phyloP scores from a whole-genome alignment of 2,329 filamentous ascomycete species.

The Xenoacremonium recifei region DNA sequence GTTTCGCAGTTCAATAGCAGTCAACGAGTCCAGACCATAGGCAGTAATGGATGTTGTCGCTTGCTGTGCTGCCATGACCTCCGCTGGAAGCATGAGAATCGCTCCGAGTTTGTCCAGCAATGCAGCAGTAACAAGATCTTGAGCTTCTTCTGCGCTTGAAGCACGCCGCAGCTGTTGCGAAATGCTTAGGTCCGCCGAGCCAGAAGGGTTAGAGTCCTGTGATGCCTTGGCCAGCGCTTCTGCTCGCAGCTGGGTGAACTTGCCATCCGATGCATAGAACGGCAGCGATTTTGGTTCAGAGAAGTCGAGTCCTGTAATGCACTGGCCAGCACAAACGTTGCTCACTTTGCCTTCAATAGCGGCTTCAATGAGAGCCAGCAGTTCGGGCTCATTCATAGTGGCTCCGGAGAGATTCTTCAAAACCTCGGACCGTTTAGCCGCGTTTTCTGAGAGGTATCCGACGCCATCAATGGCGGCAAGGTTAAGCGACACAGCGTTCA shows the following conservation, averaged over 20 bases:
- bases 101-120: conserved; percentile 32
- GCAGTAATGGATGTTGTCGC: too few relatives aligned
- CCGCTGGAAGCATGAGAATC: conserved; percentile 22
- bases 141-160: conserved; percentile 17
- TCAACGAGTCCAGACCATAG: conserved; percentile 44
- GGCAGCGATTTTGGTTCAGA: conserved; percentile 41
- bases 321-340: conserved; percentile 45
- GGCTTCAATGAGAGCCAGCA: conserved; percentile 51
- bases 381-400: conserved; percentile 52
- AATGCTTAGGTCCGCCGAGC: conserved; percentile 15
- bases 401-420: conserved; percentile 48
- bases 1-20: conserved; percentile 50
- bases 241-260: conserved; percentile 49
- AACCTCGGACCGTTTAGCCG: conserved; percentile 39
- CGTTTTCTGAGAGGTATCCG: conserved; percentile 50
- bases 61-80: conserved; percentile 22
- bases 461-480: conserved; percentile 48
- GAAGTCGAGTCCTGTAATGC: conserved; percentile 54
- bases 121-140: conserved; percentile 21
- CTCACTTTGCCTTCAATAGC: conserved; percentile 47
- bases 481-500: too few relatives aligned
- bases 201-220: conserved; percentile 9
- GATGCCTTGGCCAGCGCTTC: conserved; percentile 34
- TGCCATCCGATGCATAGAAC: conserved; percentile 55
- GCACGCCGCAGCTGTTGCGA: conserved; percentile 11